A percentile compares a stretch with the other conserved stretches of the same genome.
Evolutionary conservation across 1,284 basidiomycete species (phyloP).

Genomic region (Cutaneotrichosporon mucoides): DNA sequence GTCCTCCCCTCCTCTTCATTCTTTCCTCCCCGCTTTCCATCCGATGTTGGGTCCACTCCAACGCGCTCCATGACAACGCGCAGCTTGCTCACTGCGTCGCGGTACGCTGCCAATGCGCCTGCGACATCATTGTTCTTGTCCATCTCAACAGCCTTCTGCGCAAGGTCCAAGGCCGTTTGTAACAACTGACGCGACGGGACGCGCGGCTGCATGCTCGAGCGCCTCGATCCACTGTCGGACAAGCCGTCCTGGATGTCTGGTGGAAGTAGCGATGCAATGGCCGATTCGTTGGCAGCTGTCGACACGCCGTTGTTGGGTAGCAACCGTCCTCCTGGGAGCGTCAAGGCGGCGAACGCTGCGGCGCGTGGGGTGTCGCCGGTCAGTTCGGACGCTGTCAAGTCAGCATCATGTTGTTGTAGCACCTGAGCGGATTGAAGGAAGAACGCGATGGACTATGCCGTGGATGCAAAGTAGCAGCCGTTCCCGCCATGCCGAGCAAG

Average conservation of each 20-base stretch:
- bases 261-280: conserved; percentile 16
- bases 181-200: conserved; percentile 46
- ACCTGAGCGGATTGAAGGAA: too few species aligned
- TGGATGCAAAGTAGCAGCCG: too few species aligned
- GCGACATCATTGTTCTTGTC: conserved; percentile 48
- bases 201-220: conserved; percentile 24
- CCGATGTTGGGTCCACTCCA: conserved; percentile 28
- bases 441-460: neutral
- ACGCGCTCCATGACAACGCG: conserved; percentile 49
- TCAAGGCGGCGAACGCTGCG: neutral
- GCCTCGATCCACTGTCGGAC: conserved; percentile 11
- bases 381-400: neutral
- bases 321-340: neutral
- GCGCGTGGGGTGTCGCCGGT: conserved; percentile 1
- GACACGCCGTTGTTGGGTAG: neutral
- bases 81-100: conserved; percentile 45
- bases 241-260: conserved; percentile 11
- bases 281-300: conserved; percentile 5
- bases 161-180: conserved; percentile 48
- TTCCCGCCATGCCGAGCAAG: too few species aligned
- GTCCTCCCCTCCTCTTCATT: conserved; percentile 47
- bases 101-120: conserved; percentile 45
- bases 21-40: conserved; percentile 25
- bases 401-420: neutral
- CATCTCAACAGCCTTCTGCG: conserved; percentile 49